phyloP scores from a whole-genome alignment of 1,284 basidiomycete genomes.

The Blastosporella zonata region DNA sequence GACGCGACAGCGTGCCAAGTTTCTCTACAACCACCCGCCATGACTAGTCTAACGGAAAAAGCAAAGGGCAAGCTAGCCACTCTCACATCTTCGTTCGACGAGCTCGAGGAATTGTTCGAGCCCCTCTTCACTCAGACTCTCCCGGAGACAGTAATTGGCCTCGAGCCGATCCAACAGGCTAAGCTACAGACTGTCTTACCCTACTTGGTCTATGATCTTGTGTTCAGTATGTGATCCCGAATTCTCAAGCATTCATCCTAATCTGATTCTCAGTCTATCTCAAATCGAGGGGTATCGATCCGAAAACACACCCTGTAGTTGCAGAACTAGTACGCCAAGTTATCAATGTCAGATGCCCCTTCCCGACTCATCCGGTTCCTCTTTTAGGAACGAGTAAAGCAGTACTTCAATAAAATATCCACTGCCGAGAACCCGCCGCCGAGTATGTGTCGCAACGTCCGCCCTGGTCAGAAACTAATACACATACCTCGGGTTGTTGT shows the following conservation, averaged over 20 bases:
- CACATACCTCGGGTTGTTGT: conserved; percentile 10
- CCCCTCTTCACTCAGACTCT: conserved; percentile 63
- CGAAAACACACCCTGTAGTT: conserved; percentile 72
- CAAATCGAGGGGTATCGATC: conserved; percentile 73
- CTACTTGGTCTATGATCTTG: conserved; percentile 77
- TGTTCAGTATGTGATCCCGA: conserved; percentile 61
- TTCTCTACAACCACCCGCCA: conserved; percentile 27
- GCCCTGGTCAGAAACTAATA: conserved; percentile 2
- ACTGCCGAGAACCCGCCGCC: conserved; percentile 65
- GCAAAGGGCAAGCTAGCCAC: conserved; percentile 51
- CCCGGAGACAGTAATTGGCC: conserved; percentile 57
- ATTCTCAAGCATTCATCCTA: conserved; percentile 10
- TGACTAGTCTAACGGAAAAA: conserved; percentile 55
- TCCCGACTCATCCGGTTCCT: conserved; percentile 3
- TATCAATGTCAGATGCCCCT: conserved; percentile 1
- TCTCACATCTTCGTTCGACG: conserved; percentile 57
- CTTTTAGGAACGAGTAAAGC: conserved; percentile 63
- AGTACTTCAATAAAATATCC: conserved; percentile 80
- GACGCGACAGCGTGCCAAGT: conserved; percentile 2
- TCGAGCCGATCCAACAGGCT: conserved; percentile 76
- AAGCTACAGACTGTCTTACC: conserved; percentile 72
- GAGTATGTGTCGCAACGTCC: conserved; percentile 37
- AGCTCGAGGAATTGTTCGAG: conserved; percentile 61
- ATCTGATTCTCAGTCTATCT: conserved; percentile 58
- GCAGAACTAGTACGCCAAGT: conserved; percentile 59